Base-by-base conservation (phyloP, 345 rosid genomes). In the Kandelia obovata region DNA sequence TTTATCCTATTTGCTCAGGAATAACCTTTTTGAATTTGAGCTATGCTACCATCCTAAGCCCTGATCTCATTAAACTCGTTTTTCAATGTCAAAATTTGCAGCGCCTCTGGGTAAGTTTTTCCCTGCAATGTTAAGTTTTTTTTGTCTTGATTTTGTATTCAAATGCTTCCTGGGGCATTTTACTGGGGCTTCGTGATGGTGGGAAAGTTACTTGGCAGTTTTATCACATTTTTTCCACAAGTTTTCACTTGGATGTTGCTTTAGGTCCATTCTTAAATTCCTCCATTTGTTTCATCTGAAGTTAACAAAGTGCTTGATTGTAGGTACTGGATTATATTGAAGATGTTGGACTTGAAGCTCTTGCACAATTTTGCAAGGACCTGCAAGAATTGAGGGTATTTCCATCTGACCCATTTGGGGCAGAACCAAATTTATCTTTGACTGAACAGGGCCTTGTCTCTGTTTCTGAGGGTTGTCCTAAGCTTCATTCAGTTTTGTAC, bases 321-420 rank as follows among this genome's bases (percentile, higher is more conserved):
- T 78, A 94, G 99, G 96, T 95, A 5, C 83, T 95, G 69, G 99
- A 95, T 81, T 84, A 85, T 75, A 90, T 95, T 68, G 96, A 92
- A 73, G 99, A 95, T 73, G 81, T 82, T 75, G 99, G 99, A 58
- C 91, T 95, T 28, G 87, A 86, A 78, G 82, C 77, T 26, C 74
- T 95, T 51, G 96, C 96, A 30, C 70, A 82, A 0, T 79, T 80
- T 64, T 95, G 99, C 71, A 92, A 92, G 84, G 92, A 90, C 65
- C 74, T 95, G 47, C 80, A 70, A 73, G 99, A 95, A 64, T 79
- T 95, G 75, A 87, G 99, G 78, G 97, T 95, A 34, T 95, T 95
- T 65, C 99, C 96, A 64, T 89, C 96, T 62, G 94, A 83, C n/a
- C 96, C 97, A 13, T 93, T 61, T 75, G 84, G 73, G 9, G 81